Evolutionary conservation across 2,329 filamentous ascomycete genomes (phyloP).

Genomic region (Ophiocordyceps sinensis): DNA sequence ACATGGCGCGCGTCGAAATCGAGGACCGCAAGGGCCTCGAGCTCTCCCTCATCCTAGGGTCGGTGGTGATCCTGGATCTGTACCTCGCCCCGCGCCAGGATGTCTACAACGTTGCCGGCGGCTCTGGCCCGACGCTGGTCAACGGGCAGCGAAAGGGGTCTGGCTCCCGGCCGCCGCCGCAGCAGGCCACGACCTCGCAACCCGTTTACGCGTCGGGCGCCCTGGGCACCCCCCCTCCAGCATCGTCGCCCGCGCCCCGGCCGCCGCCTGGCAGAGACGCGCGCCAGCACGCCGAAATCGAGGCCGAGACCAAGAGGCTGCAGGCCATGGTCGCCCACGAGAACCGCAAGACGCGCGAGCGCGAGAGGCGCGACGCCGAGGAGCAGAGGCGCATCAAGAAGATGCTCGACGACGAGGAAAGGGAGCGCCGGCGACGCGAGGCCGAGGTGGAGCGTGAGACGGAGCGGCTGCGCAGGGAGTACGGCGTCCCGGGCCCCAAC

Average conservation of each 20-base stretch:
- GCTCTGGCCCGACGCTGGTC: not conserved
- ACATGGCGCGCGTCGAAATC: constrained; percentile 76
- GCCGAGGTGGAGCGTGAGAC: constrained; percentile 65
- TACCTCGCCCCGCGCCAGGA: constrained; percentile 53
- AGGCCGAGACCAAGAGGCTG: constrained; percentile 67
- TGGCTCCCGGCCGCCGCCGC: constrained; percentile 10
- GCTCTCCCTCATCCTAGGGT: constrained; percentile 54
- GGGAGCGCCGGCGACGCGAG: constrained; percentile 37
- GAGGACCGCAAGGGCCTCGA: constrained; percentile 92
- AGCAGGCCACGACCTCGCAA: constrained; percentile 14
- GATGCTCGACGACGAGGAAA: constrained; percentile 53
- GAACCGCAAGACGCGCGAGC: constrained; percentile 39
- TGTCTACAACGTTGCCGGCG: constrained; percentile 54
- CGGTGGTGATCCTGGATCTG: constrained; percentile 50
- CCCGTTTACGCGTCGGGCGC: constrained; percentile 21
- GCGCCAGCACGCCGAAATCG: constrained; percentile 30
- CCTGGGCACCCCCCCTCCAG: constrained; percentile 12
- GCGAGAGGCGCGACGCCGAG: constrained; percentile 37
- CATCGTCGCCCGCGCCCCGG: constrained; percentile 5
- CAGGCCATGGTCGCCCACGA: constrained; percentile 35
- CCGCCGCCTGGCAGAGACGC: constrained; percentile 9
- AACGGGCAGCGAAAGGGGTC: not conserved
- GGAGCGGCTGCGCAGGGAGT: constrained; percentile 56
- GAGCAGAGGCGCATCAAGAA: constrained; percentile 43
- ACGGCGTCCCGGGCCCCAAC: constrained; percentile 38